A percentile compares a stretch with the other conserved stretches of the same genome.
Conservation (phyloP, 176 grass and related monocot genomes). For the Juncus effusus region DNA sequence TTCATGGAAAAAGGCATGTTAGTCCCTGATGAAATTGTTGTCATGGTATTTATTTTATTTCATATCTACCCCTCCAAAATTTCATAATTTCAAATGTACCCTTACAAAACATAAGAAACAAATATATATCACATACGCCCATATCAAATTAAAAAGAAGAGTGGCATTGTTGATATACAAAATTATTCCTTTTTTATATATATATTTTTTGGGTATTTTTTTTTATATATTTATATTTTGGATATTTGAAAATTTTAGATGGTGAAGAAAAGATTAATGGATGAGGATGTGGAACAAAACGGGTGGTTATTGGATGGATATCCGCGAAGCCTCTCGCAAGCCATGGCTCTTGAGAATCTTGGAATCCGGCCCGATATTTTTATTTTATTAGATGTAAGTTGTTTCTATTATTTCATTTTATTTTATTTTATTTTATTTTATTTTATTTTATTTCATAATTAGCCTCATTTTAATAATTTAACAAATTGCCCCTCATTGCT, state of each 20-base stretch:
- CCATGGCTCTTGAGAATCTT: slow-evolving; percentile 83
- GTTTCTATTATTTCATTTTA: background rate
- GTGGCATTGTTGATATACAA: no score
- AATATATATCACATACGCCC: no score
- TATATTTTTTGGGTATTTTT: no score
- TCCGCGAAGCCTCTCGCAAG: slow-evolving; percentile 85
- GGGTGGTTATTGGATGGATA: slow-evolving; percentile 97
- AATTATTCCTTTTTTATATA: no score
- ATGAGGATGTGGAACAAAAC: slow-evolving; percentile 77
- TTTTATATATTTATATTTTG: background rate
- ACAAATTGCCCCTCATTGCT: background rate
- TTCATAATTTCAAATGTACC: background rate
- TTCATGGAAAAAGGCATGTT: slow-evolving; percentile 94
- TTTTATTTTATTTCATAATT: background rate
- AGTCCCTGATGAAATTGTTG: slow-evolving; percentile 85
- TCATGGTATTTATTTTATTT: slow-evolving; percentile 46
- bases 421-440: slow-evolving; percentile 6
- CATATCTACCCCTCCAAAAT: background rate
- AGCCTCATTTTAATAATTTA: background rate
- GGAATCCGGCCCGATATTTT: slow-evolving; percentile 74
- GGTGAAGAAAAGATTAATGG: slow-evolving; percentile 76
- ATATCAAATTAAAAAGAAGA: no score
- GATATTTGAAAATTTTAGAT: slow-evolving; percentile 44
- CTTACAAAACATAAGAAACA: no score
- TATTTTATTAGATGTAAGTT: slow-evolving; percentile 81